A percentile compares a stretch with the other conserved stretches of the same genome.
These are phyloP conservation scores for Cladophialophora bantiana DNA, from an alignment of 2,329 filamentous ascomycete species.

Conservation along the genomic window DNA sequence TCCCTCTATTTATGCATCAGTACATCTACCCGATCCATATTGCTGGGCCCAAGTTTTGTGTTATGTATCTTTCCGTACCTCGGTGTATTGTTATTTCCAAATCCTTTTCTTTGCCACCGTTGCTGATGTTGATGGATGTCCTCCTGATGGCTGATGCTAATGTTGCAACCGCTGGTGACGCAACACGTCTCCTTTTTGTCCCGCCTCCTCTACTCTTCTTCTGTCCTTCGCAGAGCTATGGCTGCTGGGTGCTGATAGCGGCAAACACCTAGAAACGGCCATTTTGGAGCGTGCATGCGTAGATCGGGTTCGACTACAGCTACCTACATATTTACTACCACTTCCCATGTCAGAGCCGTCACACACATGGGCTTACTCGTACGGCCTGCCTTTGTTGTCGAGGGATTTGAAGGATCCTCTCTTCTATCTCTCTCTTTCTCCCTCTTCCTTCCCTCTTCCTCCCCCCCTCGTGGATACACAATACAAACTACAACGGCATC, in stretches of 20 bases:
- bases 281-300: constrained; percentile 2
- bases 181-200: not conserved
- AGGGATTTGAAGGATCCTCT: not conserved
- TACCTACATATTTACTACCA: too few relatives aligned
- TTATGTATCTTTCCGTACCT: not conserved
- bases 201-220: not conserved
- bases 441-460: not conserved
- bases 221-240: not conserved
- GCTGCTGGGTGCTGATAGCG: not conserved
- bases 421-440: too few relatives aligned
- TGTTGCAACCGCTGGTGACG: not conserved
- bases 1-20: not conserved
- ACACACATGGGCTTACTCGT: not conserved
- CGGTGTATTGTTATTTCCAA: too few relatives aligned
- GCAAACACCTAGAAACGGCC: not conserved
- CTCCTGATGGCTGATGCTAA: too few relatives aligned
- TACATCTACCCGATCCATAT: not conserved
- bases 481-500: not conserved
- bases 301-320: not conserved
- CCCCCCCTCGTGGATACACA: not conserved
- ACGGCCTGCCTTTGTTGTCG: not conserved
- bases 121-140: not conserved
- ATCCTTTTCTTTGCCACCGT: not conserved
- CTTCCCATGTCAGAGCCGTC: not conserved
- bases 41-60: not conserved